A percentile compares a stretch with the other conserved stretches of the same genome.
phyloP scores from a whole-genome alignment of 73 alveolate species.

The Stentor coeruleus region DNA sequence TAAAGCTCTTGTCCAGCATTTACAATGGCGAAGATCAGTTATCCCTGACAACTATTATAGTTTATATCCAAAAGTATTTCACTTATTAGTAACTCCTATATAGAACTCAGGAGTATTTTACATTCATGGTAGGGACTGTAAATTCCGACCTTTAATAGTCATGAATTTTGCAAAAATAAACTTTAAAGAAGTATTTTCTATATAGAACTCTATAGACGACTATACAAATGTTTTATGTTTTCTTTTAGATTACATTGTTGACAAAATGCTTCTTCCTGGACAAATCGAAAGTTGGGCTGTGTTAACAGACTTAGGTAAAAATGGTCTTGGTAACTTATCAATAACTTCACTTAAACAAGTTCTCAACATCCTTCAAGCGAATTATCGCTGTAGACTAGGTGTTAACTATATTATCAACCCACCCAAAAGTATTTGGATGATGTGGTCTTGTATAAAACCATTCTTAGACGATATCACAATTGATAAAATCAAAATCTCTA shows the following conservation, averaged over 20 bases:
- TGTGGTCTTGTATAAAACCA: constrained; percentile 26
- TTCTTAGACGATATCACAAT: constrained; percentile 23
- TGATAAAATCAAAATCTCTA: not conserved
- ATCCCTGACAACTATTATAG: not conserved
- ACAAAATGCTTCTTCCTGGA: constrained; percentile 25
- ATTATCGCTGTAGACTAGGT: constrained; percentile 1
- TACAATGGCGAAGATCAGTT: not conserved
- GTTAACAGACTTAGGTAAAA: not conserved
- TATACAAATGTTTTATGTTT: not conserved
- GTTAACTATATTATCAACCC: constrained; percentile 25
- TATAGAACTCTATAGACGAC: not conserved
- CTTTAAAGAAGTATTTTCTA: not conserved
- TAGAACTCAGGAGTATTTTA: constrained; percentile 24
- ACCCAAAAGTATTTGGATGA: constrained; percentile 9
- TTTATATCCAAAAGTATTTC: not conserved
- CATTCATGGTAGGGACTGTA: constrained; percentile 1
- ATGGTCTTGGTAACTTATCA: not conserved
- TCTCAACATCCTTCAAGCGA: not conserved
- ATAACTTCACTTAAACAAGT: not conserved
- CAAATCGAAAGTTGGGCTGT: constrained; percentile 26
- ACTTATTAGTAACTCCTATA: not conserved
- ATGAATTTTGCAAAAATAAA: not conserved
- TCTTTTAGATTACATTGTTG: constrained; percentile 4
- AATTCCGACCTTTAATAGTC: not conserved
- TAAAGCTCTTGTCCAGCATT: not conserved